Evolutionary conservation across 2,329 filamentous ascomycete genomes (phyloP).

Genomic region (Xylaria sp.): DNA sequence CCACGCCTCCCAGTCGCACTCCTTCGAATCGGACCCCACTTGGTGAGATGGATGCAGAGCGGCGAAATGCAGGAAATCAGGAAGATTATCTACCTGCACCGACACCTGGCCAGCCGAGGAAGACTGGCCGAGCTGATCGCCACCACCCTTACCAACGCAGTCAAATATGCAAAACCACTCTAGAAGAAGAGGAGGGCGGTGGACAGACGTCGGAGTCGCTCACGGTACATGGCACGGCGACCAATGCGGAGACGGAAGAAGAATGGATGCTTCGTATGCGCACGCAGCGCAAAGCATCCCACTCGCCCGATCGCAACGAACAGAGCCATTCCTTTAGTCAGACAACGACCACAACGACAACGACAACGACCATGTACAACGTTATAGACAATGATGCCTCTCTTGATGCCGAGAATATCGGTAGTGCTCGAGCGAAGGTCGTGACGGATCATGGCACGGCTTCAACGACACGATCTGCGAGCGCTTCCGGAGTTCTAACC

Average conservation of each 20-base stretch:
- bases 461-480: conserved; percentile 42
- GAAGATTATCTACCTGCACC: conserved; percentile 93
- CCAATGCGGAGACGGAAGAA: conserved; percentile 64
- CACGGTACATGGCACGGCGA: conserved; percentile 53
- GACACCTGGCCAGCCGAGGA: conserved; percentile 91
- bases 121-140: conserved; percentile 72
- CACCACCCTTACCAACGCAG: conserved; percentile 67
- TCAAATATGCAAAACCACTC: conserved; percentile 39
- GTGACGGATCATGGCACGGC: conserved; percentile 47
- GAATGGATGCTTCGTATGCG: conserved; percentile 74
- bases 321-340: conserved; percentile 69
- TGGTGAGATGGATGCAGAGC: conserved; percentile 87
- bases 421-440: conserved; percentile 52
- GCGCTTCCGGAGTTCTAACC: conserved; percentile 51
- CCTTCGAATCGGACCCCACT: conserved; percentile 74
- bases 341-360: conserved; percentile 64
- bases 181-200: conserved; percentile 48
- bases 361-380: conserved; percentile 63
- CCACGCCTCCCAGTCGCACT: conserved; percentile 78
- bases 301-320: conserved; percentile 55
- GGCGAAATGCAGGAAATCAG: conserved; percentile 59
- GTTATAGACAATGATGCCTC: conserved; percentile 62
- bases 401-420: conserved; percentile 67
- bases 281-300: conserved; percentile 59
- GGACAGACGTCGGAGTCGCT: conserved; percentile 57